These are phyloP conservation scores for Stylonectria norvegica DNA, from an alignment of 2,329 filamentous ascomycete genomes.

Conservation along the genomic window DNA sequence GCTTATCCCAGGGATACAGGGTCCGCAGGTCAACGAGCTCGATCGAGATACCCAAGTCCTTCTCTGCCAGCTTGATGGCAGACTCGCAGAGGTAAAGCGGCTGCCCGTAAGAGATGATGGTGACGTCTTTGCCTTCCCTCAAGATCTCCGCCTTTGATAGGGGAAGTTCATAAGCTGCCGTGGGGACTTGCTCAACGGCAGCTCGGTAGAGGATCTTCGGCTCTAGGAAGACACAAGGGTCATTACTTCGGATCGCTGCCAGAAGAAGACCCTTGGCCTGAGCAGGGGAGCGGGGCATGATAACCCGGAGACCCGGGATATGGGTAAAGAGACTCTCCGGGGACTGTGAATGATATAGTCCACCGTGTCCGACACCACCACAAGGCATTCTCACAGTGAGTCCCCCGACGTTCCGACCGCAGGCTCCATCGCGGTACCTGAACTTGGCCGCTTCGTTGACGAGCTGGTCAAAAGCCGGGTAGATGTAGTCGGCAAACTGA, in stretches of 20 bases:
- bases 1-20: constrained; percentile 87
- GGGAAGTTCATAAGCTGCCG: constrained; percentile 75
- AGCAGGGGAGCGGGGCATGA: constrained; percentile 79
- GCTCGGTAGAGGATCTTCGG: constrained; percentile 91
- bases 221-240: constrained; percentile 91
- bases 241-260: constrained; percentile 72
- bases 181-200: constrained; percentile 86
- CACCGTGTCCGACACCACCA: constrained; percentile 86
- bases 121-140: constrained; percentile 75
- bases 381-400: constrained; percentile 88
- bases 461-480: constrained; percentile 88
- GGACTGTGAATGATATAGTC: constrained; percentile 82
- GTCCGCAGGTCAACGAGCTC: constrained; percentile 88
- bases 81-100: constrained; percentile 79
- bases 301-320: constrained; percentile 77
- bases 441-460: constrained; percentile 92
- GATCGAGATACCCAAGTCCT: constrained; percentile 70
- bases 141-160: constrained; percentile 82
- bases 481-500: constrained; percentile 94
- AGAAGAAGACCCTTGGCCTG: constrained; percentile 88
- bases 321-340: constrained; percentile 88
- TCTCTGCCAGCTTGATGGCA: constrained; percentile 70
- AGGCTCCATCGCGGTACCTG: constrained; percentile 66
- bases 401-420: constrained; percentile 64
- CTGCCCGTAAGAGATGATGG: constrained; percentile 84